phyloP scores from a whole-genome alignment of 2,329 filamentous ascomycete genomes.

The Clarireedia homoeocarpa region DNA sequence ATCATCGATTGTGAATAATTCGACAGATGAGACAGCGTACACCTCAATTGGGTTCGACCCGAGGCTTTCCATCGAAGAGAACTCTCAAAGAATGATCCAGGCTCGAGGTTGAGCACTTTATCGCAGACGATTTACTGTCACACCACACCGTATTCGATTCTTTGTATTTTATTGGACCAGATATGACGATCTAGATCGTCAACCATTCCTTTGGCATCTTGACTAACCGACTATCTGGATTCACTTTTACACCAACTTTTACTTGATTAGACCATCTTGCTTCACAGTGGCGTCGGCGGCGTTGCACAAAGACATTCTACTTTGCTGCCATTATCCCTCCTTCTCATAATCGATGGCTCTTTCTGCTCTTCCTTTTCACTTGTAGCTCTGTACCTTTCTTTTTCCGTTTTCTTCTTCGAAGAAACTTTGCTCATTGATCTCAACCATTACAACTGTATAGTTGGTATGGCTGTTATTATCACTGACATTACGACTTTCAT shows the following conservation, averaged over 20 bases:
- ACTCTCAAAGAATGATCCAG: constrained; percentile 25
- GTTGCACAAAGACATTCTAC: constrained; percentile 15
- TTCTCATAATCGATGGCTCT: constrained; percentile 7
- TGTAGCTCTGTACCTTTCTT: background rate
- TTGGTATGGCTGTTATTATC: constrained; percentile 1
- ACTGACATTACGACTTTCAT: constrained; percentile 8
- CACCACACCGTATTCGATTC: constrained; percentile 20
- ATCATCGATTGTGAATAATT: background rate
- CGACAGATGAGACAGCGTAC: background rate
- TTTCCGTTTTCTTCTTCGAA: constrained; percentile 1
- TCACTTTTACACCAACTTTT: constrained; percentile 13
- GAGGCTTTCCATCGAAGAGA: constrained; percentile 8
- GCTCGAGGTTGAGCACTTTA: constrained; percentile 17
- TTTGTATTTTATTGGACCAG: constrained; percentile 29
- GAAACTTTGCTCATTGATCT: constrained; percentile 5
- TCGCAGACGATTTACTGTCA: background rate
- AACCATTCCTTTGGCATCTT: constrained; percentile 20
- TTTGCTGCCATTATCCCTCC: constrained; percentile 11
- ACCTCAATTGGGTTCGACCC: constrained; percentile 1
- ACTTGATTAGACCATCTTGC: constrained; percentile 17
- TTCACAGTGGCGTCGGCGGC: constrained; percentile 13
- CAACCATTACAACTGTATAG: background rate
- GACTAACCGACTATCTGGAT: constrained; percentile 20
- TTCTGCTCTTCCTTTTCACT: background rate
- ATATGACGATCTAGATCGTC: constrained; percentile 15